These are phyloP conservation scores for Actinomortierella ambigua DNA, from an alignment of 371 early-diverging fungal genomes.

Conservation along the genomic window DNA sequence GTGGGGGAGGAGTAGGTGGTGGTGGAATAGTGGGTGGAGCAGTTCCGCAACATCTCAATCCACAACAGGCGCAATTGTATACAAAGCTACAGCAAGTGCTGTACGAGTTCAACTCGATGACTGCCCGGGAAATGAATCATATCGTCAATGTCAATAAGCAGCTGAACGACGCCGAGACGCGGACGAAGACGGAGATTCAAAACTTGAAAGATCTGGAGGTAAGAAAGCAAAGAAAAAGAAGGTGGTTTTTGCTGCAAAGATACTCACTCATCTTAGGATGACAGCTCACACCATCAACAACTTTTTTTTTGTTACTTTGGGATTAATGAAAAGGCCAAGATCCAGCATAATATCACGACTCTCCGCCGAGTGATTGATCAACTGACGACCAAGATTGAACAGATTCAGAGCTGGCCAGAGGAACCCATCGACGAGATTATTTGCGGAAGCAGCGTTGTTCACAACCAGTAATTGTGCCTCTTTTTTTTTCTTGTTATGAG, in stretches of 20 bases:
- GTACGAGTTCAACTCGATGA: conserved; percentile 49
- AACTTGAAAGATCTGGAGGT: conserved; percentile 59
- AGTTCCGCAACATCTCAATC: conserved; percentile 43
- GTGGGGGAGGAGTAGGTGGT: too few species aligned
- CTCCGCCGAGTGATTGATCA: conserved; percentile 31
- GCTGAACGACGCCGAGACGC: conserved; percentile 69
- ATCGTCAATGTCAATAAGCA: conserved; percentile 59
- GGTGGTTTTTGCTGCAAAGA: too few species aligned
- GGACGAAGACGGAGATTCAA: conserved; percentile 69
- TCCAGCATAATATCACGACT: conserved; percentile 31
- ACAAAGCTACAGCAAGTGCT: conserved; percentile 53
- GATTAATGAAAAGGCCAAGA: conserved; percentile 13
- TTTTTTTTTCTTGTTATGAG: not conserved
- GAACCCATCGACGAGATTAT: conserved; percentile 71
- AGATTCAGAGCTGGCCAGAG: conserved; percentile 63
- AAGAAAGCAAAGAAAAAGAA: too few species aligned
- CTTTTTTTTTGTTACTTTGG: not conserved
- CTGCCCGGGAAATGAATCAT: conserved; percentile 62
- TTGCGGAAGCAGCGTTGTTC: conserved; percentile 69
- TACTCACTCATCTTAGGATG: not conserved
- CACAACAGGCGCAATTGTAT: conserved; percentile 57
- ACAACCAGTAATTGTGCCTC: conserved; percentile 71
- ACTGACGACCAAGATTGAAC: conserved; percentile 45
- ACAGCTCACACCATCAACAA: too few species aligned
- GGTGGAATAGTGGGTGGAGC: conserved; percentile 50